These are phyloP conservation scores for Yamadazyma spencermartinsiae DNA, from an alignment of 1,139 yeast genomes.

Conservation along the genomic window DNA sequence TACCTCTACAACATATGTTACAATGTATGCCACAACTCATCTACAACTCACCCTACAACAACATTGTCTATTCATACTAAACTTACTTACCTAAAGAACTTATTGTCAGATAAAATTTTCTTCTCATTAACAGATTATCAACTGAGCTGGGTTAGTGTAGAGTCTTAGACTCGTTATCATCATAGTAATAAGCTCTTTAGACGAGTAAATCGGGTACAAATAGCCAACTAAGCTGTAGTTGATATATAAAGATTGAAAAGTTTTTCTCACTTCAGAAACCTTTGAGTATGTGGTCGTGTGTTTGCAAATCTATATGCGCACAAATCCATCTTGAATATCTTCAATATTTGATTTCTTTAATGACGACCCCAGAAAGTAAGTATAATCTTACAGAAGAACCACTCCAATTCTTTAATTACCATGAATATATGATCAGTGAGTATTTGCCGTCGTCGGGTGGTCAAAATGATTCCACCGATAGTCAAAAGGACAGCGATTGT, in stretches of 20 bases:
- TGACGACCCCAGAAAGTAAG: slow-evolving; percentile 11
- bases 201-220: slow-evolving; percentile 11
- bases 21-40: not conserved
- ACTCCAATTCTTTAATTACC: slow-evolving; percentile 60
- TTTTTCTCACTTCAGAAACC: not conserved
- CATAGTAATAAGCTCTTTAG: slow-evolving; percentile 22
- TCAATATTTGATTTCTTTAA: not conserved
- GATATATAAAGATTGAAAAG: not conserved
- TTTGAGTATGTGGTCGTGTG: not conserved
- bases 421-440: slow-evolving; percentile 50
- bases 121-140: slow-evolving; percentile 53
- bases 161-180: slow-evolving; percentile 50
- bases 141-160: slow-evolving; percentile 54
- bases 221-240: not conserved
- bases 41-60: slow-evolving; percentile 1
- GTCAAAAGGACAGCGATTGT: too few species aligned
- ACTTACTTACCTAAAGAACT: slow-evolving; percentile 18
- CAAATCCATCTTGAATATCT: not conserved
- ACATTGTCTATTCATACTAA: not conserved
- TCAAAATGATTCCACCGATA: too few species aligned
- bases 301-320: not conserved
- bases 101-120: slow-evolving; percentile 38
- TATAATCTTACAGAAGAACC: slow-evolving; percentile 5
- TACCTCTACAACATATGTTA: not conserved
- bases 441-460: slow-evolving; percentile 18